Conservation (phyloP, 768 basidiomycete genomes). For the Saitozyma podzolica region DNA sequence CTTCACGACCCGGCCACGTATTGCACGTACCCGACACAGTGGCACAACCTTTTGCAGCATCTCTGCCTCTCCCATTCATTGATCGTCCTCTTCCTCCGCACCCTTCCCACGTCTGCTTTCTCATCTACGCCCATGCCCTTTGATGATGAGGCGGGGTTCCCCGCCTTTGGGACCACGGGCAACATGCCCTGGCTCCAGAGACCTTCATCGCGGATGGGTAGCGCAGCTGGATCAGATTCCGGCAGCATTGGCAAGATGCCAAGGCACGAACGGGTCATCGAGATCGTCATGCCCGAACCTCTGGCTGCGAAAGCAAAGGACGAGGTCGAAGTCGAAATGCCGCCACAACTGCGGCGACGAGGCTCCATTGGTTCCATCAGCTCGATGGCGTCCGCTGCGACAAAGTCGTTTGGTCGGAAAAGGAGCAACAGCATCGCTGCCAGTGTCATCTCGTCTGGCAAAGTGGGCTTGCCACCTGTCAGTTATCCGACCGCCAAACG, state of each 20-base stretch:
- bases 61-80: conserved; percentile 48
- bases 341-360: conserved; percentile 23
- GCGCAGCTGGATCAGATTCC: conserved; percentile 27
- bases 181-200: neutral
- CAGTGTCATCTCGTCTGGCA: neutral
- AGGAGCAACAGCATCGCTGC: conserved; percentile 23
- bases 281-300: conserved; percentile 51
- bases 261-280: conserved; percentile 41
- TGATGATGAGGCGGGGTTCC: conserved; percentile 33
- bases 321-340: neutral
- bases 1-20: conserved; percentile 46
- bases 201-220: conserved; percentile 25
- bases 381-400: conserved; percentile 17
- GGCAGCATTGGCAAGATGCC: conserved; percentile 26
- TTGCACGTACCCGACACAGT: conserved; percentile 44
- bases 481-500: conserved; percentile 49
- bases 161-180: too few relatives aligned
- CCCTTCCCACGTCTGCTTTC: conserved; percentile 37
- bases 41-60: conserved; percentile 45
- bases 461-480: conserved; percentile 32
- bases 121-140: conserved; percentile 42
- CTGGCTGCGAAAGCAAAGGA: conserved; percentile 24
- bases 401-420: conserved; percentile 29
- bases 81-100: conserved; percentile 47
- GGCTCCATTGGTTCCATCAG: conserved; percentile 36